Percentiles rank a stretch among this genome's conserved stretches.
These are phyloP conservation scores for Dactylis glomerata DNA, from an alignment of 176 grass and related monocot genomes.

Conservation along the genomic window DNA sequence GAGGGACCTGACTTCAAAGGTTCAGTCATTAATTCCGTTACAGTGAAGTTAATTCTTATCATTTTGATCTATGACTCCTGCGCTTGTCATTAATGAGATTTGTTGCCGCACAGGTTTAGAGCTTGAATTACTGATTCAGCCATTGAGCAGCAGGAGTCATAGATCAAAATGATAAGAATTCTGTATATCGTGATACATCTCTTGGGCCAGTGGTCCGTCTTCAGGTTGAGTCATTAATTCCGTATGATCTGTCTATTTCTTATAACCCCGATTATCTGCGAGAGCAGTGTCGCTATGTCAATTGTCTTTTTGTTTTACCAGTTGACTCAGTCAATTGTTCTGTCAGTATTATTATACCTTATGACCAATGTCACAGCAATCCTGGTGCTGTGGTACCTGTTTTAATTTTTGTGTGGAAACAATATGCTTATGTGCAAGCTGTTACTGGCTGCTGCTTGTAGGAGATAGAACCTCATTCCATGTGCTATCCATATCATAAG, in stretches of 20 bases:
- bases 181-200: too few species aligned
- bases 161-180: too few species aligned
- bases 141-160: too few species aligned
- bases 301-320: background rate
- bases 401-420: background rate
- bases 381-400: background rate
- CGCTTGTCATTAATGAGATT: too few species aligned
- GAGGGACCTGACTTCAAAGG: background rate
- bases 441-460: background rate
- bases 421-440: background rate
- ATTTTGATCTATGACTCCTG: too few species aligned
- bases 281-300: too few species aligned
- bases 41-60: background rate
- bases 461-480: background rate
- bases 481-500: background rate
- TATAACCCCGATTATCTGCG: too few species aligned
- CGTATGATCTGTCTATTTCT: too few species aligned
- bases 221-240: too few species aligned
- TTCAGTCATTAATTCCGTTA: background rate
- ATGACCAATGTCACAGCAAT: constrained; percentile 21
- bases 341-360: background rate
- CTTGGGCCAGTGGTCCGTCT: too few species aligned
- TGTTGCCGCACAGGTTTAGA: too few species aligned
- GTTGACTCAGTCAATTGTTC: constrained; percentile 14
- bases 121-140: too few species aligned